Evolutionary conservation across 495 filamentous ascomycete species (phyloP).

Genomic region (Aspergillus ostianus): DNA sequence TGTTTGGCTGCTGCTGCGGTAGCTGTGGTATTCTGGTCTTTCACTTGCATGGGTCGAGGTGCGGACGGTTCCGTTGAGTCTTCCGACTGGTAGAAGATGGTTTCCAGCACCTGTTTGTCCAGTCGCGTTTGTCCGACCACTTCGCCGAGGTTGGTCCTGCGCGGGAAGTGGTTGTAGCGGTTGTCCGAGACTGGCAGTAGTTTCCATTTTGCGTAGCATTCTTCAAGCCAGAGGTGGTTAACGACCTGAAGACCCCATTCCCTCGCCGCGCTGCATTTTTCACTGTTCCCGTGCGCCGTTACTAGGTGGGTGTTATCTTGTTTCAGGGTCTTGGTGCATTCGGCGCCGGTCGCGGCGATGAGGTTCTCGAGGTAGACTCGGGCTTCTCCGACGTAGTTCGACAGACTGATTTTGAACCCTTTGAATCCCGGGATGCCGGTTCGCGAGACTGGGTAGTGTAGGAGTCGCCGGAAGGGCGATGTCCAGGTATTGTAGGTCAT

Average conservation of each 20-base stretch:
- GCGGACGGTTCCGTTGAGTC: conserved; percentile 23
- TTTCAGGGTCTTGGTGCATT: conserved; percentile 90
- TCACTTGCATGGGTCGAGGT: conserved; percentile 32
- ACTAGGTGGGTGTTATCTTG: conserved; percentile 94
- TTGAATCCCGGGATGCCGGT: conserved; percentile 77
- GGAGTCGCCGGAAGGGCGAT: conserved; percentile 69
- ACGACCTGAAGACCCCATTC: conserved; percentile 90
- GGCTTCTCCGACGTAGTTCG: conserved; percentile 94
- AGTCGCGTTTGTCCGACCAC: conserved; percentile 83
- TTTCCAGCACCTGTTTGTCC: conserved; percentile 54
- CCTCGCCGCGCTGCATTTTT: conserved; percentile 85
- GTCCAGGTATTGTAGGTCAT: conserved; percentile 88
- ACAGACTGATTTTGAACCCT: conserved; percentile 74
- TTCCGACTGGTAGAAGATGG: conserved; percentile 49
- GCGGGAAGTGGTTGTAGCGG: conserved; percentile 79
- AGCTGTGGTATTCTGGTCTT: conserved; percentile 32
- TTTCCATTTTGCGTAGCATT: conserved; percentile 88
- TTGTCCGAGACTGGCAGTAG: conserved; percentile 62
- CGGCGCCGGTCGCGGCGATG: conserved; percentile 74
- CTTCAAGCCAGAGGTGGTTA: conserved; percentile 97
- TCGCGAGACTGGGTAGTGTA: conserved; percentile 85
- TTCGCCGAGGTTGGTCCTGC: conserved; percentile 86
- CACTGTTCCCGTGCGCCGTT: conserved; percentile 80
- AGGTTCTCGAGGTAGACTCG: conserved; percentile 92
- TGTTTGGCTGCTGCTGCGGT: conserved; percentile 18